Base-by-base conservation (phyloP, 78 protist genomes). In the Dictyostelium capitatum region DNA sequence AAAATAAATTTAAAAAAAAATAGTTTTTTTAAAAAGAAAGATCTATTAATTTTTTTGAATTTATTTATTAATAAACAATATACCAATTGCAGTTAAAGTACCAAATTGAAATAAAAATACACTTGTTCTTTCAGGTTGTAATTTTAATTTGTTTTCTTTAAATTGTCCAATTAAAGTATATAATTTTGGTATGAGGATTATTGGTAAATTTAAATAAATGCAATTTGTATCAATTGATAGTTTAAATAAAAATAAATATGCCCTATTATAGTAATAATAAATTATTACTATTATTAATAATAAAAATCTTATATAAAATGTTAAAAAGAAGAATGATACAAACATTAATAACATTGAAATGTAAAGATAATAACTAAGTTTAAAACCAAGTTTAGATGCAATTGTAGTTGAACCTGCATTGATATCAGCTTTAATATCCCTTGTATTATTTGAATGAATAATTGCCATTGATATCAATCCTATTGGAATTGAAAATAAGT, bases 361-460 rank as follows among this genome's bases (percentile, higher is more conserved):
- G 48, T 46, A 84, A 50, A 84, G 1, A 59, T 84, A 84, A 57
- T 43, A 53, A 54, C 73, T 74, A 53, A 15, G 2, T 17, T 67
- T 56, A 25, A n/a, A 43, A 30, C 95, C 95, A 12, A 91, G 1
- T 20, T 54, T 75, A 4, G 79, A 70, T 28, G 95, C 95, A 1
- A 91, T 7, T 4, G 95, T 91, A 25, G 20, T 20, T 48, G 75
- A 89, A 17, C 50, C 46, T 1, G 90, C 80, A 10, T 37, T 17
- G 4, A 41, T 50, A 69, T 91, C 95, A 48, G 82, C 25, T 51
- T 50, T 30, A 10, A 82, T 82, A 43, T 91, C 95, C 37, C 95
- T 69, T 43, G 95, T 82, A 43, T 91, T 91, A 72, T 91, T 91
- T 0, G 74, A 53, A 79, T 91, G 95, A 14, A 91, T 47, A 11